Percentiles rank a stretch among this genome's conserved stretches.
Evolutionary conservation across 2,329 filamentous ascomycete species (phyloP).

Genomic region (Aquanectria penicillioides): DNA sequence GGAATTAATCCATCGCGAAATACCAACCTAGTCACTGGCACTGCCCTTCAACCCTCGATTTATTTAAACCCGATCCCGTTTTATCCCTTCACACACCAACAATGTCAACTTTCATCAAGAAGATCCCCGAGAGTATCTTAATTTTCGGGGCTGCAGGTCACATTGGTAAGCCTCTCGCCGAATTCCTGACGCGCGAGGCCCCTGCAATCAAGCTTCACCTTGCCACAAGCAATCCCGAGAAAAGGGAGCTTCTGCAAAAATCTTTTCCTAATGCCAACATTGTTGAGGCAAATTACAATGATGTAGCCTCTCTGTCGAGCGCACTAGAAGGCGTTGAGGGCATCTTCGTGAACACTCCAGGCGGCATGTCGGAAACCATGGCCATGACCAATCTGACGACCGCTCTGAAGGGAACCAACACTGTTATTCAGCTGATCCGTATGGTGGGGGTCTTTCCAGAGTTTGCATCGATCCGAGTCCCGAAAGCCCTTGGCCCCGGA

Average conservation of each 20-base stretch:
- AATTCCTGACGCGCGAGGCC: neutral
- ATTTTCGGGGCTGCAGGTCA: conserved; percentile 2
- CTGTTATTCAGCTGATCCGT: neutral
- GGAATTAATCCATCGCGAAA: too few species aligned
- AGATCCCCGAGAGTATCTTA: neutral
- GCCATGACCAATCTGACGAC: conserved; percentile 2
- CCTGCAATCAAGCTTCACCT: neutral
- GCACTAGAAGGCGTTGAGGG: neutral
- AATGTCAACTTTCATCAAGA: neutral
- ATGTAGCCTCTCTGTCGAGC: neutral
- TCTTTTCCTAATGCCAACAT: neutral
- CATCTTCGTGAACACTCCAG: neutral
- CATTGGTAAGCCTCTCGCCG: neutral
- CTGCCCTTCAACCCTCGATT: too few species aligned
- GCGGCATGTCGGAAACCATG: neutral
- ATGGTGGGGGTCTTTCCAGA: neutral
- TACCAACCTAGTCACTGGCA: too few species aligned
- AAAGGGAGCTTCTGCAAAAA: neutral
- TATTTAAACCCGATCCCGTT: neutral
- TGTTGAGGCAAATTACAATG: neutral
- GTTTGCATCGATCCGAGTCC: neutral
- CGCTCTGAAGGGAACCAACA: neutral
- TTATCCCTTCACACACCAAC: neutral
- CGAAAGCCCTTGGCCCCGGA: neutral
- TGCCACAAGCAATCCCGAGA: conserved; percentile 1